Percentiles rank a stretch among this genome's conserved stretches.
These are phyloP conservation scores for Diplodia corticola DNA, from an alignment of 2,329 filamentous ascomycete genomes.

Conservation along the genomic window DNA sequence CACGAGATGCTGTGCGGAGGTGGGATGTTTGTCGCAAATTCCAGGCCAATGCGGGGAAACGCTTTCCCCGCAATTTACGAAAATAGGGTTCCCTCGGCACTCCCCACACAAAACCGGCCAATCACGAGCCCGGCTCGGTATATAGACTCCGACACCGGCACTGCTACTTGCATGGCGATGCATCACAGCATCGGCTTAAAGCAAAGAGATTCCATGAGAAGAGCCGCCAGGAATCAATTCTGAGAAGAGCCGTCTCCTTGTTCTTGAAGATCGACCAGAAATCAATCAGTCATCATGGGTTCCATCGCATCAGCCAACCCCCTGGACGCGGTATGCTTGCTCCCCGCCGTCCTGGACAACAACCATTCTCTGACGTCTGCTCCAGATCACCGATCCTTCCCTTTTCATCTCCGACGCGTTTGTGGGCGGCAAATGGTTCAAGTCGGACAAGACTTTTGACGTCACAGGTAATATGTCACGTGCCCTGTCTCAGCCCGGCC, in stretches of 20 bases:
- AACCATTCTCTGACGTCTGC: background rate
- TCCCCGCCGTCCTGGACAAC: no score
- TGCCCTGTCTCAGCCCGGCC: background rate
- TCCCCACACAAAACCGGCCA: background rate
- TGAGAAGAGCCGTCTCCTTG: no score
- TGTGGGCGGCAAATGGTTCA: slow-evolving; percentile 21
- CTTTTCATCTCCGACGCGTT: slow-evolving; percentile 24
- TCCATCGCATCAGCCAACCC: background rate
- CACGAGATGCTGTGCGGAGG: background rate
- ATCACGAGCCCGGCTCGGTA: background rate
- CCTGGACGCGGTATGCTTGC: background rate
- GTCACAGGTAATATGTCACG: background rate
- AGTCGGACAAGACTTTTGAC: background rate
- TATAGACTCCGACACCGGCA: background rate
- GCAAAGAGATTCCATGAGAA: no score
- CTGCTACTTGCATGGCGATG: background rate
- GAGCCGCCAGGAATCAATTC: no score
- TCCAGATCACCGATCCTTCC: slow-evolving; percentile 3
- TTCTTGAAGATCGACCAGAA: no score
- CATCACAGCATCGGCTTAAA: no score
- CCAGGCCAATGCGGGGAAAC: background rate
- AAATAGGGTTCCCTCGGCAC: background rate
- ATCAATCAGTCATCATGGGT: no score
- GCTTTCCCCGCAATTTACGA: background rate
- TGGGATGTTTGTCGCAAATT: background rate